Evolutionary conservation across 495 filamentous ascomycete species (phyloP).

Genomic region (Annulohypoxylon stygium): DNA sequence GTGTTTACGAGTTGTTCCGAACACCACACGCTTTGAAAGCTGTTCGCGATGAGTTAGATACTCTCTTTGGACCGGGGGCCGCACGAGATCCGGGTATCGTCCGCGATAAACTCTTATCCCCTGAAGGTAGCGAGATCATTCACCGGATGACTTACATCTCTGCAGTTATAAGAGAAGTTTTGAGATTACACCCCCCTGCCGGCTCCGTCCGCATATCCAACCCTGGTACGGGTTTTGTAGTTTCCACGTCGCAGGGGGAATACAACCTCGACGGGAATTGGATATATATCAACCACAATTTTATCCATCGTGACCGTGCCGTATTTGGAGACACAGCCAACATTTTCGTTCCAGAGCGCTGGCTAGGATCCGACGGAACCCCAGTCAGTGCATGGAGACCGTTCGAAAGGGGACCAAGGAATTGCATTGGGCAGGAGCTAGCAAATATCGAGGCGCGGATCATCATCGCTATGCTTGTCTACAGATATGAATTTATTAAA

Average conservation of each 20-base stretch:
- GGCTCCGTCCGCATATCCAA: not conserved
- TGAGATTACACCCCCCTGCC: not conserved
- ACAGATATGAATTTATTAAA: not conserved
- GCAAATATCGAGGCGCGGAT: not conserved
- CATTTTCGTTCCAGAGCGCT: not conserved
- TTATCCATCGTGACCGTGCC: not conserved
- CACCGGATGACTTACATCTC: not conserved
- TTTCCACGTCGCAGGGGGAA: not conserved
- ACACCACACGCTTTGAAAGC: not conserved
- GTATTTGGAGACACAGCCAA: not conserved
- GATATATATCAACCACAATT: not conserved
- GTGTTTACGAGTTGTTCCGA: not conserved
- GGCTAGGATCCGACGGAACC: not conserved
- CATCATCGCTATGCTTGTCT: not conserved
- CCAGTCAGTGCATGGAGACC: not conserved
- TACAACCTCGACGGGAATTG: not conserved
- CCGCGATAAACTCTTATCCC: not conserved
- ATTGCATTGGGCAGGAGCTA: not conserved
- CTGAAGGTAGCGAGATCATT: not conserved
- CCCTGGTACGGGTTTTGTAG: not conserved
- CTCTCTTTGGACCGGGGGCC: not conserved
- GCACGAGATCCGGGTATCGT: not conserved
- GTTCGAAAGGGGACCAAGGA: not conserved
- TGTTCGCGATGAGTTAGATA: not conserved
- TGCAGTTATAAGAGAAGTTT: not conserved